Evolutionary conservation across 495 filamentous ascomycete species (phyloP).

Genomic region (Lophiostoma macrostomum): DNA sequence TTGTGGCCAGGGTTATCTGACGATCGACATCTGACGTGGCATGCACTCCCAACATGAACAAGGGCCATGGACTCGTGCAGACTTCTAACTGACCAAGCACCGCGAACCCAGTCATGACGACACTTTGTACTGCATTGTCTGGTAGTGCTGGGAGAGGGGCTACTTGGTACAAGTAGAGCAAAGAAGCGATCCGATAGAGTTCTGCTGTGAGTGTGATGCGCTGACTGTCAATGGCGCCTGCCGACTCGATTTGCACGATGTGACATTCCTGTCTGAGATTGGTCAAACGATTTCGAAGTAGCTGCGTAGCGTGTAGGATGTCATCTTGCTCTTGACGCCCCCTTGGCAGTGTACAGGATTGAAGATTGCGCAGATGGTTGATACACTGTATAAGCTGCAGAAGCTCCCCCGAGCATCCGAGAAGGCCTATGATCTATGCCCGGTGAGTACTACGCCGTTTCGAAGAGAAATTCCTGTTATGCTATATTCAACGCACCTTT

Average conservation of each 20-base stretch:
- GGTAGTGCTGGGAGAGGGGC: background rate
- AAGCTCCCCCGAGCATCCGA: constrained; percentile 20
- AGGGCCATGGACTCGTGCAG: constrained; percentile 26
- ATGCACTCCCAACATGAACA: constrained; percentile 18
- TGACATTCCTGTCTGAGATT: constrained; percentile 15
- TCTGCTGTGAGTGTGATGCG: constrained; percentile 20
- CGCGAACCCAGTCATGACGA: constrained; percentile 1
- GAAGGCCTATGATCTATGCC: constrained; percentile 9
- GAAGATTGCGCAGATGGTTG: constrained; percentile 14
- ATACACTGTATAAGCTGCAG: constrained; percentile 17
- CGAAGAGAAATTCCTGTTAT: background rate
- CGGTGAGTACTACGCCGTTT: background rate
- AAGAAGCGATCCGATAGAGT: constrained; percentile 17
- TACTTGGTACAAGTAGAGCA: constrained; percentile 20
- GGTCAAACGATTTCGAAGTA: constrained; percentile 5
- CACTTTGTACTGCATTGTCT: background rate
- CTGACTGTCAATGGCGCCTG: constrained; percentile 8
- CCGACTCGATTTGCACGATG: background rate
- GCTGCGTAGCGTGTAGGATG: background rate
- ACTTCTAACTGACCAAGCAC: constrained; percentile 11
- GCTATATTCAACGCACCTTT: background rate
- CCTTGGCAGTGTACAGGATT: no score
- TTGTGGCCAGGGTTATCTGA: background rate
- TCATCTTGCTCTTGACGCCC: background rate
- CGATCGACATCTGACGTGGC: constrained; percentile 7